Base-by-base conservation (phyloP, 2,329 filamentous ascomycete species). In the Aspergillus sp. region DNA sequence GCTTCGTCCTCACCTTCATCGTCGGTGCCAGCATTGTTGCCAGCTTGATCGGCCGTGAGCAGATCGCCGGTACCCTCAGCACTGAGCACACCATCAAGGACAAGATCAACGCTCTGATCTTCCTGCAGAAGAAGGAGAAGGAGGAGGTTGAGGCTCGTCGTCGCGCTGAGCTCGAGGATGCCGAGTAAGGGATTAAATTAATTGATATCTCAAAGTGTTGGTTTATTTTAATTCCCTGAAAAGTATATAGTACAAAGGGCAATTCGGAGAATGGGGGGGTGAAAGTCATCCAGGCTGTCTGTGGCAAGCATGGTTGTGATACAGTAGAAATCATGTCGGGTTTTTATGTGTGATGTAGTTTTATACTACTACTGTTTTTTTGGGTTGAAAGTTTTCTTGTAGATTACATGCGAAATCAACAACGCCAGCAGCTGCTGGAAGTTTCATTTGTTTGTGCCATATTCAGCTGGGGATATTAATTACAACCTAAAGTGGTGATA, bases 1-100 rank as follows among this genome's bases (percentile, higher is more conserved):
- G 94, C 36, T 97, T 96, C 77, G 88, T 96, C 8, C 83, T 97
- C 68, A 97, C 94, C 2, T 94, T 93, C 74, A 84, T 97, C 62
- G 93, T 96, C 27, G 93, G 94, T 41, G 82, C 86, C 47, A 88
- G 90, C 64, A 94, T 97, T 67, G 87, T 95, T 44, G 80, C 91
- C 67, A 94, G 86, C 64, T 80, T 97, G 66, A 84, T 97, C 64
- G 92, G 91, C 42, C 87, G 93, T 62, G 90, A 92, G 70, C 89
- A 93, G 79, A 87, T 96, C 66, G 83, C 81, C 57, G 70, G 71
- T 63, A 73, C 65, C 61, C 57, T 72, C 50, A 59, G 60, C 60
- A 61, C 72, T 17, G 71, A 74, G 68, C 75, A 78, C 73, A 76
- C 67, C 59, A 70, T 78, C 64, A 68, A 67, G 44, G 82, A 86